phyloP scores from a whole-genome alignment of 192 early-diverging fungal species.

The Coemansia sp. region DNA sequence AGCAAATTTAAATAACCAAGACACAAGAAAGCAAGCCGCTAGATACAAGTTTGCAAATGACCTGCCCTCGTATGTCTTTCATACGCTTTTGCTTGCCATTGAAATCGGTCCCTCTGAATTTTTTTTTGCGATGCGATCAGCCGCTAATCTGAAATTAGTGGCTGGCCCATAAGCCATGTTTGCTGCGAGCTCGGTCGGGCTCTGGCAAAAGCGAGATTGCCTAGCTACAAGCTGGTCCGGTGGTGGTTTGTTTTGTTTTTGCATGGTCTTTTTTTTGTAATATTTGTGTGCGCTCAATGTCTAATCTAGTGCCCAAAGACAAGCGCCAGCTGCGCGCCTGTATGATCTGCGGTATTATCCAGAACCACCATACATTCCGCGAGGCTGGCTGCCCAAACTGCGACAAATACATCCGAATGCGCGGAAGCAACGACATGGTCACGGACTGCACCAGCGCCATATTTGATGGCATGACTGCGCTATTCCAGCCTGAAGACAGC shows the following conservation, averaged over 20 bases:
- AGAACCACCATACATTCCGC: constrained; percentile 69
- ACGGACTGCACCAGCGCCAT: constrained; percentile 73
- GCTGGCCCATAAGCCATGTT: too few species aligned
- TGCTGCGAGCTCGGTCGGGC: too few species aligned
- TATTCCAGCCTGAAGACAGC: constrained; percentile 67
- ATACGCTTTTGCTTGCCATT: too few species aligned
- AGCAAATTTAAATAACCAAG: too few species aligned
- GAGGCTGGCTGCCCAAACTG: constrained; percentile 78
- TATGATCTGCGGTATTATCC: constrained; percentile 74
- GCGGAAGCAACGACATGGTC: constrained; percentile 59
- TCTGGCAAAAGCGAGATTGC: too few species aligned
- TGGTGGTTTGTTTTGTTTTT: neutral
- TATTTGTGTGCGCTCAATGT: constrained; percentile 13
- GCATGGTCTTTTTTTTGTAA: neutral
- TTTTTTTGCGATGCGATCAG: too few species aligned
- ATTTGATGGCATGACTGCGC: constrained; percentile 70
- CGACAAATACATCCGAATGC: constrained; percentile 67
- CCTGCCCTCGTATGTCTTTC: too few species aligned
- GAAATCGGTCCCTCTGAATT: too few species aligned
- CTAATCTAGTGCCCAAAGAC: constrained; percentile 55
- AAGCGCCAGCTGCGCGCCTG: constrained; percentile 75
- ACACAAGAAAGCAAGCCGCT: too few species aligned
- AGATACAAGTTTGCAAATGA: too few species aligned
- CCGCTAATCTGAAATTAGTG: too few species aligned
- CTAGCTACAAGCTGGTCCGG: too few species aligned